phyloP scores from a whole-genome alignment of 2,329 filamentous ascomycete genomes.

The Mycosphaerella sp. region DNA sequence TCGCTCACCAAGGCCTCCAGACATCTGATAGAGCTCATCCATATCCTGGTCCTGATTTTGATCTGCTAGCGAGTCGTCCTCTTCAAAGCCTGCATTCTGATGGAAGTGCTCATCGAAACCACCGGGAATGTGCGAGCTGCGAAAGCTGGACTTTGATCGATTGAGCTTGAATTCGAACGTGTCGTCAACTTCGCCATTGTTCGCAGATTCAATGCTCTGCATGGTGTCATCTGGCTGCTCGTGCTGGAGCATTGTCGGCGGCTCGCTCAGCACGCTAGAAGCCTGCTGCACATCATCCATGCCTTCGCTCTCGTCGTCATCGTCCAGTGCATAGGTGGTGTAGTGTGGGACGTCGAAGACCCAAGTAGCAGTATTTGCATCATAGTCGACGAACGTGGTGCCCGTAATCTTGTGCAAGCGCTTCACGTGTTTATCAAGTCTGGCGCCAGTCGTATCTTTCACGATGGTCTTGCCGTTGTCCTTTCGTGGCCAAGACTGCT shows the following conservation, averaged over 20 bases:
- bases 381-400: conserved; percentile 77
- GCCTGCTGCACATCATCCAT: conserved; percentile 54
- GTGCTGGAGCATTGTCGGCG: conserved; percentile 23
- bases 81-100: conserved; percentile 40
- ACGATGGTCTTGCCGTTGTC: conserved; percentile 49
- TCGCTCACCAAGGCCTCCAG: conserved; percentile 20
- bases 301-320: conserved; percentile 49
- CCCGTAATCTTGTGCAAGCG: conserved; percentile 71
- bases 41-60: conserved; percentile 31
- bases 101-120: conserved; percentile 60
- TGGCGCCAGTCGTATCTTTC: conserved; percentile 55
- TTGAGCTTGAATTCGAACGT: conserved; percentile 51
- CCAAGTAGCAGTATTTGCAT: conserved; percentile 77
- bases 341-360: conserved; percentile 92
- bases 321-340: conserved; percentile 87
- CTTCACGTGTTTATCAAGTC: conserved; percentile 74
- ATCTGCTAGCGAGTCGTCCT: conserved; percentile 43
- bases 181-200: conserved; percentile 38
- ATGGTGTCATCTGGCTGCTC: conserved; percentile 24
- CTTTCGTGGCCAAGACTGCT: conserved; percentile 86
- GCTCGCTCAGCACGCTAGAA: conserved; percentile 36
- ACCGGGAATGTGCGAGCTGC: conserved; percentile 57
- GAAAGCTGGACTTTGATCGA: conserved; percentile 37
- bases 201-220: conserved; percentile 26
- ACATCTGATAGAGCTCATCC: conserved; percentile 40